A percentile compares a stretch with the other conserved stretches of the same genome.
Evolutionary conservation across 495 filamentous ascomycete genomes (phyloP).

Genomic region (Talaromyces ruber): DNA sequence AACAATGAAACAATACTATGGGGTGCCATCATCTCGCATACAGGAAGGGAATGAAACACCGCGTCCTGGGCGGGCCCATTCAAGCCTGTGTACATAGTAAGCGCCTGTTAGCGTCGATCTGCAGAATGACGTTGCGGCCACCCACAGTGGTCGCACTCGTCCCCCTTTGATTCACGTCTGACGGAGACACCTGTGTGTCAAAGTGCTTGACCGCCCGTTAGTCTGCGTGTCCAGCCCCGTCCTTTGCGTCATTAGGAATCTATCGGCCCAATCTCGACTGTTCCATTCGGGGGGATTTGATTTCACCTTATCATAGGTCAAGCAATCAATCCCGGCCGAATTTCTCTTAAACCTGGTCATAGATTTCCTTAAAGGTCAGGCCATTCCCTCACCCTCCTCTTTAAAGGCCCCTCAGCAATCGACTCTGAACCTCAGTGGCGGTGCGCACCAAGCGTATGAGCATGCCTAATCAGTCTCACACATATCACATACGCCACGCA

Average conservation of each 20-base stretch:
- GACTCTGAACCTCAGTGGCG: background rate
- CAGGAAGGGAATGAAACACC: background rate
- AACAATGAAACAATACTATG: background rate
- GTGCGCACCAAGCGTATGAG: background rate
- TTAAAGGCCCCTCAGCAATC: background rate
- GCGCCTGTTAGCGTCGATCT: background rate
- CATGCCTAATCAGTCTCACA: background rate
- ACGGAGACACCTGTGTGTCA: background rate
- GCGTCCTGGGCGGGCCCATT: background rate
- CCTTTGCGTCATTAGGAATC: constrained; percentile 1
- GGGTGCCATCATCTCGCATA: background rate
- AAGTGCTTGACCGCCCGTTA: background rate
- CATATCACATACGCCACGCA: background rate
- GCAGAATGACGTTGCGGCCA: background rate
- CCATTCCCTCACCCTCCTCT: background rate
- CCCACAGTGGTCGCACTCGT: background rate
- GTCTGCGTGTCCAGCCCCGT: background rate
- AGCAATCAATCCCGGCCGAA: background rate
- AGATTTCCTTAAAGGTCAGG: background rate
- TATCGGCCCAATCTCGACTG: background rate
- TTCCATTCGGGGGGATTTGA: background rate
- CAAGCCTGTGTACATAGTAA: too few relatives aligned
- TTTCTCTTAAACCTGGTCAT: background rate
- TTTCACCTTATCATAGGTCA: background rate
- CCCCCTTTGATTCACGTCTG: background rate